Percentiles rank a stretch among this genome's conserved stretches.
Evolutionary conservation across 331 rosid species (phyloP).

Genomic region (Pyracantha coccinea): DNA sequence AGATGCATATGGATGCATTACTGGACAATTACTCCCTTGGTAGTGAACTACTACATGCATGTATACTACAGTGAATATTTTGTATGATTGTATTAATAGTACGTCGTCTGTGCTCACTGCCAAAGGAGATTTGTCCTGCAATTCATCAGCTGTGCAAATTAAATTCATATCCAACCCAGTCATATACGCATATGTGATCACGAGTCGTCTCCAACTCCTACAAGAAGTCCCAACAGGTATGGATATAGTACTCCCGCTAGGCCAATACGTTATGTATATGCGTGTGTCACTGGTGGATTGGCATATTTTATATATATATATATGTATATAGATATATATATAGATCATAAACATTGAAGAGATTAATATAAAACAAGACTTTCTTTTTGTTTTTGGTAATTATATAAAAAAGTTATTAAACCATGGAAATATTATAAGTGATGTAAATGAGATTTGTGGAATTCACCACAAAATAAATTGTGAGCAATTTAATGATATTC

Average conservation of each 20-base stretch:
- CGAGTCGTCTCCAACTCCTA: background rate
- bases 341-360: background rate
- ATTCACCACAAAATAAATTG: no score
- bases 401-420: no score
- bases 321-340: background rate
- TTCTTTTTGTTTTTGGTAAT: background rate
- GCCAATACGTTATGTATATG: background rate
- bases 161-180: background rate
- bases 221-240: background rate
- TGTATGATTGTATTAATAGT: background rate
- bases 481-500: no score
- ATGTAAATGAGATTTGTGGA: no score
- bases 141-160: conserved; percentile 20
- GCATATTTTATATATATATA: no score
- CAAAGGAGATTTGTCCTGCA: conserved; percentile 89
- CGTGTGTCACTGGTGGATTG: background rate
- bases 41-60: background rate
- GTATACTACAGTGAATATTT: background rate
- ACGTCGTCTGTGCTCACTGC: conserved; percentile 29
- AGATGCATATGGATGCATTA: conserved; percentile 26
- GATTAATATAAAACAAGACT: background rate
- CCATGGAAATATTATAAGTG: no score
- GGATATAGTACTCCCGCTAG: background rate
- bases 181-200: background rate
- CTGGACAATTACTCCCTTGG: conserved; percentile 73